A percentile compares a stretch with the other conserved stretches of the same genome.
Conservation (phyloP, 2,329 filamentous ascomycete genomes). For the Alternaria infectoria region DNA sequence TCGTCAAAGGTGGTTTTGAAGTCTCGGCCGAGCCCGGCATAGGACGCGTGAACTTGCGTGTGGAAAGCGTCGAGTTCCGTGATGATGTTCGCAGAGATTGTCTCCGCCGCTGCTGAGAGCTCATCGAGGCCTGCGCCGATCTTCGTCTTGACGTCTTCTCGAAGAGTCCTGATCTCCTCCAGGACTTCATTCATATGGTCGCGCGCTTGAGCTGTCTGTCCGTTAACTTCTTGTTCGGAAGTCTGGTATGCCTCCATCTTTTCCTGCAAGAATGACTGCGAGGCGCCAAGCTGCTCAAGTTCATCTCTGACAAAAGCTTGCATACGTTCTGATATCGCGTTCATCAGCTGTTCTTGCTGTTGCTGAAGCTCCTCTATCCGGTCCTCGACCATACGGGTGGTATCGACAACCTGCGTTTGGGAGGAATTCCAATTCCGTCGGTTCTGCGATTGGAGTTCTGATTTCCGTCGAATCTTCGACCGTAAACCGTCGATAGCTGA, state of each 20-base stretch:
- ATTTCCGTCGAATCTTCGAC: slow-evolving; percentile 85
- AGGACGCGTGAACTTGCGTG: slow-evolving; percentile 79
- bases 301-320: slow-evolving; percentile 77
- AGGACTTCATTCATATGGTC: slow-evolving; percentile 90
- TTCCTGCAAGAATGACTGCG: slow-evolving; percentile 72
- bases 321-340: slow-evolving; percentile 73
- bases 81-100: slow-evolving; percentile 88
- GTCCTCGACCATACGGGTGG: slow-evolving; percentile 77
- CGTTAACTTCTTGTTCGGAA: slow-evolving; percentile 71
- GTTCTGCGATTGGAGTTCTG: slow-evolving; percentile 81
- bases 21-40: slow-evolving; percentile 81
- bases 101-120: slow-evolving; percentile 81
- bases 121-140: slow-evolving; percentile 85
- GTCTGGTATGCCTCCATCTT: slow-evolving; percentile 71
- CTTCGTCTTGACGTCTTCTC: slow-evolving; percentile 84
- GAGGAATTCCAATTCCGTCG: slow-evolving; percentile 78
- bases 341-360: slow-evolving; percentile 75
- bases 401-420: slow-evolving; percentile 74
- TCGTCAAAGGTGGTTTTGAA: slow-evolving; percentile 87
- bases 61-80: slow-evolving; percentile 87
- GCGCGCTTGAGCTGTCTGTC: slow-evolving; percentile 72
- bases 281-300: slow-evolving; percentile 71
- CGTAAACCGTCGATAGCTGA: slow-evolving; percentile 81
- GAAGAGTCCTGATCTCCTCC: slow-evolving; percentile 87
- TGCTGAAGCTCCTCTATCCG: slow-evolving; percentile 74